These are phyloP conservation scores for Gloeopeniophorella convolvens DNA, from an alignment of 768 basidiomycete species.

Conservation along the genomic window DNA sequence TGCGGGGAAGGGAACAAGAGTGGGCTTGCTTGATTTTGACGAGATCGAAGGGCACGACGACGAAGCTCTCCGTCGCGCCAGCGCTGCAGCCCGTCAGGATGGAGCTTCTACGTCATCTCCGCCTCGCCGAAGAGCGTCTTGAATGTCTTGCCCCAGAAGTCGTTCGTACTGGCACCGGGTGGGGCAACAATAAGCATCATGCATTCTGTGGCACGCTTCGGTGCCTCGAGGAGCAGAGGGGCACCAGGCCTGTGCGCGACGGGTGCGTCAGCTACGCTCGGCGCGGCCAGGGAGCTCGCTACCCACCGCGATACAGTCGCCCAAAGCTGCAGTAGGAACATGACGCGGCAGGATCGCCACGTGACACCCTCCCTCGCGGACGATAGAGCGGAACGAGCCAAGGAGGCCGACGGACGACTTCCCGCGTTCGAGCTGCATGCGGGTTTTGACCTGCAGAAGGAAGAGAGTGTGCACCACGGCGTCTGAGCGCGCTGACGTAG, in stretches of 20 bases:
- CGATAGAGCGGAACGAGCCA: constrained; percentile 74
- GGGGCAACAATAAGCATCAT: too few species aligned
- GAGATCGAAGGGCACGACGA: constrained; percentile 94
- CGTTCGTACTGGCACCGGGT: too few species aligned
- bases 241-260: too few species aligned
- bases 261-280: too few species aligned
- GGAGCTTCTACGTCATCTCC: constrained; percentile 85
- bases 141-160: constrained; percentile 91
- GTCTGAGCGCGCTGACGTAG: too few species aligned
- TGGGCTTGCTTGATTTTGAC: constrained; percentile 72
- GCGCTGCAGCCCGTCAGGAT: constrained; percentile 89
- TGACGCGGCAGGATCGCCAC: constrained; percentile 23
- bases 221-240: constrained; percentile 89
- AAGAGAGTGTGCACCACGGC: constrained; percentile 4
- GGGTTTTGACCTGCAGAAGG: constrained; percentile 79
- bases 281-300: too few species aligned
- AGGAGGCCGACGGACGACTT: constrained; percentile 76
- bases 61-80: constrained; percentile 92
- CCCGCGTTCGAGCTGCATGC: constrained; percentile 94
- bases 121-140: constrained; percentile 52
- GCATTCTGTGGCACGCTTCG: too few species aligned
- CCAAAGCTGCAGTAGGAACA: constrained; percentile 44
- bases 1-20: neutral
- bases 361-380: constrained; percentile 87
- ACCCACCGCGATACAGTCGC: constrained; percentile 79